Evolutionary conservation across 768 basidiomycete genomes (phyloP), one percentile per base, ranked within the genome.

Genomic region (Suillus plorans): DNA sequence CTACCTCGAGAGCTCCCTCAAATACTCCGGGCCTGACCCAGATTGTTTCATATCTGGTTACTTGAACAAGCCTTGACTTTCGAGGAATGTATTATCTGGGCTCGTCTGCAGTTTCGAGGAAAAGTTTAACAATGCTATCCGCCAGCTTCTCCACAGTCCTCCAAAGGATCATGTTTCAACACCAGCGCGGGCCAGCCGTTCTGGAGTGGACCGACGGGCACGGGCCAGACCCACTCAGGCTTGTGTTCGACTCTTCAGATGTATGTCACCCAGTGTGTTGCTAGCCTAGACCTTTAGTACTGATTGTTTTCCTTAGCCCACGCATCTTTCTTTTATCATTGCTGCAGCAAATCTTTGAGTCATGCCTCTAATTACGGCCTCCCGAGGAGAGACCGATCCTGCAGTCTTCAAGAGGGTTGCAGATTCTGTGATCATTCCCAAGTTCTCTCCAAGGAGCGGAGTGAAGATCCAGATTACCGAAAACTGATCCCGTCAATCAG

Each of bases 341-440:
- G 86, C 97, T 10, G 95, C 90, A 16, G 95, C 97, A 64, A 99
- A 99, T 77, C 83, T 99, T 25, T 25, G 25, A 25, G 25, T 22
- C 97, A 95, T 74, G 97, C 97, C 5, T 98, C 88, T 83, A 99
- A 99, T 82, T 99, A 99, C 72, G 97, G 97, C 25, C 84, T 99
- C n/a, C 60, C 90, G 91, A 69, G 97, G 97, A 56, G 91, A 92
- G 73, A 89, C 85, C 1, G 91, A 98, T 76, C 84, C 86, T 10
- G 80, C 81, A 1, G 67, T 91, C 52, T 96, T 96, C 85, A 89
- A 88, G 78, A 94, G 90, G 75, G 82, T 96, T 28, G 88, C 91
- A 5, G 91, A 93, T 68, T 82, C 86, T 7, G 89, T 97, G 67
- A 84, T 90, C 41, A 89, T 98, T 20, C 95, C 96, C 12, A 90